A percentile compares a stretch with the other conserved stretches of the same genome.
phyloP scores from a whole-genome alignment of 768 basidiomycete genomes.

The Lactifluus subvellereus region DNA sequence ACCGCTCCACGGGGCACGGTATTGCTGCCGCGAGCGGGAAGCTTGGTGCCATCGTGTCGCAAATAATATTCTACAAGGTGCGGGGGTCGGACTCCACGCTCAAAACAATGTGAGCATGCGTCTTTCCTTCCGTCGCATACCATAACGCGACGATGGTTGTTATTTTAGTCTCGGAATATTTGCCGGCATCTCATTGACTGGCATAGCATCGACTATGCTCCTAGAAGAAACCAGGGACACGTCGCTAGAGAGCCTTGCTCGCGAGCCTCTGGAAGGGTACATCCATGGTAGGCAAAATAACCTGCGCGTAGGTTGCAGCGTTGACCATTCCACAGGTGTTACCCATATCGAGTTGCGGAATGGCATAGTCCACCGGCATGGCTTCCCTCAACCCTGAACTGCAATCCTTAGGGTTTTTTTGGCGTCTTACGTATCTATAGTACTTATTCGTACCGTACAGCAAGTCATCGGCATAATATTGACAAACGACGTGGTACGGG shows the following conservation, averaged over 20 bases:
- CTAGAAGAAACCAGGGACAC: constrained; percentile 38
- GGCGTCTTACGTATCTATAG: not conserved
- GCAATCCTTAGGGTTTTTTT: not conserved
- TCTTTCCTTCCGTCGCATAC: not conserved
- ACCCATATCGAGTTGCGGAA: not conserved
- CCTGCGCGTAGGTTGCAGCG: not conserved
- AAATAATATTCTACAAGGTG: constrained; percentile 33
- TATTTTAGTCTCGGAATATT: constrained; percentile 37
- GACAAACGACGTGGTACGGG: too few relatives aligned
- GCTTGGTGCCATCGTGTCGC: constrained; percentile 39
- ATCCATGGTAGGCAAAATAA: constrained; percentile 17
- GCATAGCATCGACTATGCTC: constrained; percentile 38
- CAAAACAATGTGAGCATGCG: constrained; percentile 31
- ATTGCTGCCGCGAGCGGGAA: constrained; percentile 42
- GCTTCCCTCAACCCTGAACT: not conserved
- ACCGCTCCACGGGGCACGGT: constrained; percentile 40
- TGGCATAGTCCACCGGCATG: not conserved
- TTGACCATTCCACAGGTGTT: constrained; percentile 1
- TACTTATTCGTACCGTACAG: too few relatives aligned
- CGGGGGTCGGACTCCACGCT: constrained; percentile 23
- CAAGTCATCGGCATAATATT: too few relatives aligned
- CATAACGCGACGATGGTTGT: not conserved
- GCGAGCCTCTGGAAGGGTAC: constrained; percentile 32
- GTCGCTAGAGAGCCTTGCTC: constrained; percentile 33
- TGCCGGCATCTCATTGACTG: constrained; percentile 41